Base-by-base conservation (phyloP, 495 filamentous ascomycete genomes). In the Talaromyces thailandensis region DNA sequence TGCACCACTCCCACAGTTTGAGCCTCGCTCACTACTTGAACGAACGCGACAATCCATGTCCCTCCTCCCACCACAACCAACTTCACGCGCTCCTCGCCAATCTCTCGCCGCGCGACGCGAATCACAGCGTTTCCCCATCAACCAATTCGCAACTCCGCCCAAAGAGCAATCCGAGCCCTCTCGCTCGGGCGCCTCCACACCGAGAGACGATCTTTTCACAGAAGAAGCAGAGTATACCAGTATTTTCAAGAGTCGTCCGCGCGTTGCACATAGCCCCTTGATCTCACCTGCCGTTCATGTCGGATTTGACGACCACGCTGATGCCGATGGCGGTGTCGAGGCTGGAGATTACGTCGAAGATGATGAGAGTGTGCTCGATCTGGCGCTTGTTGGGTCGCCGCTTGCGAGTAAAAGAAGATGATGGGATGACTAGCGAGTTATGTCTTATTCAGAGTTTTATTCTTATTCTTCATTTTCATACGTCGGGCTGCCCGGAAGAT, bases 41-140 rank as follows among this genome's bases (percentile, higher is more conserved):
- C 87, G 92, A 37, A 96, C 92, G 1, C 81, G 90, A n/a, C 84
- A 86, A 65, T 92, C 88, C 66, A 93, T 96, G 86, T 89, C 86
- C 16, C 71, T 81, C 8, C 64, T 84, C 50, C 75, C 77, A 40
- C 73, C 69, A 52, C 70, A 65, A 9, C 68, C 61, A 48, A 60
- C 62, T 35, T 62, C 63, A 21, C 64, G 60, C 8, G 64, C 72
- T 11, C 70, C 72, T 14, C 70, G 71, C 21, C 70, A 71, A 62
- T 70, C 67, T 14, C 60, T 68, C 16, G 60, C 62, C 45, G 67
- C 69, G 11, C 70, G 68, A 11, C 69, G 68, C 68, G 78, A 4
- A 77, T 75, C 64, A 64, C 84, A 63, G 69, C 83, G 72, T 0
- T 84, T 79, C 64, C 83, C 85, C 2, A 73, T 82, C 24, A 88